Conservation (phyloP, 805 yeast species). For the Metschnikowia kofuensis region DNA sequence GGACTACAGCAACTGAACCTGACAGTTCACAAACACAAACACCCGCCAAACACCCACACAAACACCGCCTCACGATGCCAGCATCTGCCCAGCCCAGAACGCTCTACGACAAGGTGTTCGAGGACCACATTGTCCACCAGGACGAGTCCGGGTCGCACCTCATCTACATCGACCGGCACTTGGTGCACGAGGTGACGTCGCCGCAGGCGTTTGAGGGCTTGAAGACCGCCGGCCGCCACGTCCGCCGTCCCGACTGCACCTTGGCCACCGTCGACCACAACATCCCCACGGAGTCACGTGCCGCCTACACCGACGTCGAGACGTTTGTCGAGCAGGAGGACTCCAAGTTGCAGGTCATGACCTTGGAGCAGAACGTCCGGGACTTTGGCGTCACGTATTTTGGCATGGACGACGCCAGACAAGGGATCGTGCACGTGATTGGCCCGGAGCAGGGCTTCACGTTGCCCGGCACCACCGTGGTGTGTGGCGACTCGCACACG, state of each 20-base stretch:
- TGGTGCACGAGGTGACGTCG: conserved; percentile 97
- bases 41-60: no score
- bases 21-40: no score
- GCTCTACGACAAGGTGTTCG: conserved; percentile 93
- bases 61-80: neutral
- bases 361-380: conserved; percentile 89
- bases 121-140: conserved; percentile 87
- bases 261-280: conserved; percentile 96
- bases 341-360: conserved; percentile 86
- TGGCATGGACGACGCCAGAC: conserved; percentile 92
- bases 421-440: conserved; percentile 97
- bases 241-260: conserved; percentile 91
- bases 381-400: conserved; percentile 87
- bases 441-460: conserved; percentile 99
- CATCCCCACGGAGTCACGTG: conserved; percentile 92
- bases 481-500: conserved; percentile 98
- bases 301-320: conserved; percentile 64
- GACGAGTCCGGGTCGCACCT: conserved; percentile 86
- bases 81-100: conserved; percentile 36
- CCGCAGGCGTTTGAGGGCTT: conserved; percentile 99
- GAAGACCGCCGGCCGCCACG: conserved; percentile 78
- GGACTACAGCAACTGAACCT: no score
- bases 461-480: conserved; percentile 97
- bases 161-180: conserved; percentile 91
- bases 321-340: conserved; percentile 87